phyloP scores from a whole-genome alignment of 306 rosid species.

The Casuarina equisetifolia region DNA sequence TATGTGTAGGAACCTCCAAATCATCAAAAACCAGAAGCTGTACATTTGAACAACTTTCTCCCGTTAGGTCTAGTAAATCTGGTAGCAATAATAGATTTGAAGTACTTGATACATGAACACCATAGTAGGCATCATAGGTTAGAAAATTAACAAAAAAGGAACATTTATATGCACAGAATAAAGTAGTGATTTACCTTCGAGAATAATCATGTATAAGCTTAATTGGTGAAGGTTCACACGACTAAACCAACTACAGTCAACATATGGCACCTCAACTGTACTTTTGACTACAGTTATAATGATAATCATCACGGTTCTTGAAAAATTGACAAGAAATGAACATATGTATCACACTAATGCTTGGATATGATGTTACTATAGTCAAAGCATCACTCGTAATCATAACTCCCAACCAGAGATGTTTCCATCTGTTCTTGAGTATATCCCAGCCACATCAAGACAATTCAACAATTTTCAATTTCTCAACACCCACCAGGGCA shows the following conservation, averaged over 20 bases:
- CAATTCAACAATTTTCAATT: neutral
- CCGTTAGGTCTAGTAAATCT: slow-evolving; percentile 19
- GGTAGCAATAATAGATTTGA: neutral
- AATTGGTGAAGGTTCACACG: neutral
- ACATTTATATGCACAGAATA: neutral
- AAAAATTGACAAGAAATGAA: neutral
- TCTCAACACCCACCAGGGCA: neutral
- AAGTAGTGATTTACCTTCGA: neutral
- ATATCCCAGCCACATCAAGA: neutral
- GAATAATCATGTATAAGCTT: neutral
- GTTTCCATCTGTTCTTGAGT: neutral
- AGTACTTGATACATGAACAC: neutral
- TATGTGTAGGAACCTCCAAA: slow-evolving; percentile 81
- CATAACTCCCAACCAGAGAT: neutral
- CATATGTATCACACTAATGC: neutral
- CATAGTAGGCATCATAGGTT: neutral
- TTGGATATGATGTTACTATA: neutral
- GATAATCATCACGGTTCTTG: neutral
- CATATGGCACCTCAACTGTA: neutral
- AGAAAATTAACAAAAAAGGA: neutral
- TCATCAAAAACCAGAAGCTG: slow-evolving; percentile 91
- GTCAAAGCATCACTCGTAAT: neutral
- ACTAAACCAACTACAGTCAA: neutral
- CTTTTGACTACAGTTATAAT: neutral
- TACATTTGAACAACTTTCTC: slow-evolving; percentile 8